phyloP scores from a whole-genome alignment of 2,329 filamentous ascomycete species.

The Diaporthe vexans region DNA sequence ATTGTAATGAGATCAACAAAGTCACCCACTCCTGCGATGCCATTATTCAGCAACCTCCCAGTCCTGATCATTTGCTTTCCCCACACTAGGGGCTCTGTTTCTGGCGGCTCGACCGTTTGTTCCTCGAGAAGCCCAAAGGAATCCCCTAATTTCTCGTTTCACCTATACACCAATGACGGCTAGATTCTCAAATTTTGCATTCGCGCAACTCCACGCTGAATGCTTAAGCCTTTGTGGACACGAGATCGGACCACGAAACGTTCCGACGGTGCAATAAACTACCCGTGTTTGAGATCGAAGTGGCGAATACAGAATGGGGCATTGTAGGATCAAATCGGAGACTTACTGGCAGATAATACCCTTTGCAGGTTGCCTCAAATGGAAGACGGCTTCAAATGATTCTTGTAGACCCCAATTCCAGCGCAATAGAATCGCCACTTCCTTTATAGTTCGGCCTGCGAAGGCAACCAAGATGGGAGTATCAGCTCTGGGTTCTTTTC shows the following conservation, averaged over 20 bases:
- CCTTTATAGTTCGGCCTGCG: neutral
- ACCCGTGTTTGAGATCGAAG: neutral
- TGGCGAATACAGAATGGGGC: too few species aligned
- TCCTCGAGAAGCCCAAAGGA: neutral
- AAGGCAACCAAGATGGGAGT: neutral
- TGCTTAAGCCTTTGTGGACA: neutral
- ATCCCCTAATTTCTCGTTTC: constrained; percentile 6
- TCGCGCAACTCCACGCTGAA: neutral
- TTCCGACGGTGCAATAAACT: constrained; percentile 17
- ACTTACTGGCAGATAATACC: fast-evolving
- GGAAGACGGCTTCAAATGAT: too few species aligned
- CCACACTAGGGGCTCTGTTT: constrained; percentile 11
- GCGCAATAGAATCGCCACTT: neutral
- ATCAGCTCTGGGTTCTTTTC: neutral
- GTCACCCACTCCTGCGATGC: neutral
- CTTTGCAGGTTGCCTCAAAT: too few species aligned
- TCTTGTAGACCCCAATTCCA: too few species aligned
- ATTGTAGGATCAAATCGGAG: too few species aligned
- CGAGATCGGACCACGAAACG: neutral
- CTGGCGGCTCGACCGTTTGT: neutral
- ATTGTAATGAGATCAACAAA: constrained; percentile 21
- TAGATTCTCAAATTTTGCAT: neutral
- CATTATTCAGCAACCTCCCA: constrained; percentile 22
- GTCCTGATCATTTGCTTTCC: constrained; percentile 30
- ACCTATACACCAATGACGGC: neutral